phyloP scores from a whole-genome alignment of 1,139 yeast species.

The Suzukiozyma palmioleophila region DNA sequence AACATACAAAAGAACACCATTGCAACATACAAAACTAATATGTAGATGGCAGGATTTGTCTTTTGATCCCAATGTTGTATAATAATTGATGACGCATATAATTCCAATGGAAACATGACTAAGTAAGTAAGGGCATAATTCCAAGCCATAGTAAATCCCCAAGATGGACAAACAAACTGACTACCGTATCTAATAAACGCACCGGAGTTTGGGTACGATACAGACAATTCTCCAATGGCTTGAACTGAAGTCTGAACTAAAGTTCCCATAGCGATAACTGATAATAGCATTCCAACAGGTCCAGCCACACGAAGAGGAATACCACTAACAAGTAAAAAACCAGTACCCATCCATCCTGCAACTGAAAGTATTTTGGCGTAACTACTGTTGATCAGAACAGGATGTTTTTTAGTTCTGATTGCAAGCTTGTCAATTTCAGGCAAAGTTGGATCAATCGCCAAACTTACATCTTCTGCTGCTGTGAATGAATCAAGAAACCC shows the following conservation, averaged over 20 bases:
- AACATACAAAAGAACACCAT: constrained; percentile 30
- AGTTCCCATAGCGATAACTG: constrained; percentile 28
- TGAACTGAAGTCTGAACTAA: constrained; percentile 46
- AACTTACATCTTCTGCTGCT: no score
- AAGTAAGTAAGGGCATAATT: constrained; percentile 41
- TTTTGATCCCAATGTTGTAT: constrained; percentile 28
- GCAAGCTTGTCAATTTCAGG: no score
- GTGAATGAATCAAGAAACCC: no score
- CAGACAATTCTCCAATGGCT: constrained; percentile 43
- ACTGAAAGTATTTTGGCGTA: no score
- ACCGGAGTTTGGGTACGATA: constrained; percentile 35
- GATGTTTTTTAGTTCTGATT: no score
- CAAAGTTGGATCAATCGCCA: no score
- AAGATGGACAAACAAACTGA: constrained; percentile 32
- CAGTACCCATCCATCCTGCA: no score
- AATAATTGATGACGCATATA: constrained; percentile 38
- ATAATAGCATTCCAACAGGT: constrained; percentile 26
- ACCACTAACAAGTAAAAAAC: no score
- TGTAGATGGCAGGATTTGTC: constrained; percentile 38
- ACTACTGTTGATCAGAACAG: no score
- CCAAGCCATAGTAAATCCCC: constrained; percentile 39
- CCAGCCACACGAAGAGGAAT: constrained; percentile 11
- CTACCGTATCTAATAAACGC: constrained; percentile 40
- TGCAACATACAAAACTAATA: constrained; percentile 33
- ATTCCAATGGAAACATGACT: constrained; percentile 37